A percentile compares a stretch with the other conserved stretches of the same genome.
phyloP scores from a whole-genome alignment of 1,139 yeast species.

The Yamadazyma siamensis region DNA sequence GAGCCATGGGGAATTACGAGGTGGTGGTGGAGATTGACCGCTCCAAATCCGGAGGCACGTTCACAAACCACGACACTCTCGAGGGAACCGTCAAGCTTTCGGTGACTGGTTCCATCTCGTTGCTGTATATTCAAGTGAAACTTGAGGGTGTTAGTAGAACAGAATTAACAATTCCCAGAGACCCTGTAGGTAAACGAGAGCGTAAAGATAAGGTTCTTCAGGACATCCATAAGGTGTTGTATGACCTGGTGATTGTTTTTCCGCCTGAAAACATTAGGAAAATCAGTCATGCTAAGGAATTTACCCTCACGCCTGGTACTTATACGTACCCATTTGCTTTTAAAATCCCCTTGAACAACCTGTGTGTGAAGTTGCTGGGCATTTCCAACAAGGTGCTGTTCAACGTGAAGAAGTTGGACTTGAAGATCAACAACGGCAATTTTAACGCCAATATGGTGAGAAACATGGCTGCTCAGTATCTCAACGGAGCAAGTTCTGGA shows the following conservation, averaged over 20 bases:
- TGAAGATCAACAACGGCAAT: conserved; percentile 35
- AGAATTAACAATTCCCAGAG: conserved; percentile 27
- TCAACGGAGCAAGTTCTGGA: conserved; percentile 2
- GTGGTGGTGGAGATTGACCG: conserved; percentile 38
- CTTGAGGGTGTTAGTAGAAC: conserved; percentile 54
- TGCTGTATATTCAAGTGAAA: conserved; percentile 55
- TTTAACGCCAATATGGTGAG: conserved; percentile 19
- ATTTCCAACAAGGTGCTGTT: conserved; percentile 39
- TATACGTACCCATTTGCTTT: conserved; percentile 58
- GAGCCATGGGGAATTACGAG: conserved; percentile 18
- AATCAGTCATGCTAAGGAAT: conserved; percentile 48
- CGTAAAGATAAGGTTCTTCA: conserved; percentile 22
- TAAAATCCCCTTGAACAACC: conserved; percentile 47
- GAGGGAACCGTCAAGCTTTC: conserved; percentile 45
- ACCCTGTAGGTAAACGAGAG: conserved; percentile 14
- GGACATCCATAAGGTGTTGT: conserved; percentile 56
- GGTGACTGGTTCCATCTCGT: conserved; percentile 44
- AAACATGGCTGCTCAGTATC: conserved; percentile 20
- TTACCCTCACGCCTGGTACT: conserved; percentile 58
- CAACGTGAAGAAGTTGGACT: conserved; percentile 28
- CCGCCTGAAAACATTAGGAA: conserved; percentile 56
- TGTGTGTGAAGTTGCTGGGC: conserved; percentile 46
- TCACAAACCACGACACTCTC: conserved; percentile 50
- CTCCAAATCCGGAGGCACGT: conserved; percentile 36
- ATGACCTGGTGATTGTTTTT: conserved; percentile 53